Percentiles rank a stretch among this genome's conserved stretches.
Evolutionary conservation across 1,284 basidiomycete genomes (phyloP).

Genomic region (Ustilago loliicola): DNA sequence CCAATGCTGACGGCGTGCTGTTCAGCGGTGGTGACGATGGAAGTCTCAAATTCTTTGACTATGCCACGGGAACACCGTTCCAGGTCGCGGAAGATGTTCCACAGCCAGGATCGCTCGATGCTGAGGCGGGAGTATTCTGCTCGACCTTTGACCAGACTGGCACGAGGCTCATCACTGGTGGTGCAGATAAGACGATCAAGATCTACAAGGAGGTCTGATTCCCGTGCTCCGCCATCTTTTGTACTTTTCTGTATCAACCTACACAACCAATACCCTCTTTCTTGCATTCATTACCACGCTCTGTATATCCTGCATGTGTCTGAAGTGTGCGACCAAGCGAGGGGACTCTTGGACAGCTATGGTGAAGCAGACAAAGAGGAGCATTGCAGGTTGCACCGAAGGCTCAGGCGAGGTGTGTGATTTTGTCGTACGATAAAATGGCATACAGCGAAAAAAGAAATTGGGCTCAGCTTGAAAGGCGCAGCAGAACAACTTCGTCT

Average conservation of each 20-base stretch:
- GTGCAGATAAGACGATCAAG: conserved; percentile 86
- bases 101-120: conserved; percentile 95
- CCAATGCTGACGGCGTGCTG: conserved; percentile 95
- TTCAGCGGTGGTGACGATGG: conserved; percentile 80
- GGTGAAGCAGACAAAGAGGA: no score
- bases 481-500: conserved; percentile 1
- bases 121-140: conserved; percentile 89
- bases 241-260: not conserved
- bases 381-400: not conserved
- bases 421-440: not conserved
- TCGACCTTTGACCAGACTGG: conserved; percentile 97
- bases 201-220: conserved; percentile 56
- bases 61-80: conserved; percentile 92
- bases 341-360: not conserved
- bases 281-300: not conserved
- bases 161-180: conserved; percentile 89
- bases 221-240: not conserved
- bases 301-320: not conserved
- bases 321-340: no score
- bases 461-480: not conserved
- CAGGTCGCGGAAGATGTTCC: conserved; percentile 93
- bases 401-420: not conserved
- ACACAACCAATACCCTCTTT: not conserved
- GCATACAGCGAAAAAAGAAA: not conserved
- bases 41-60: conserved; percentile 75